Conservation (phyloP, 192 early-diverging fungal species). For the Rhizophagus prolifer region DNA sequence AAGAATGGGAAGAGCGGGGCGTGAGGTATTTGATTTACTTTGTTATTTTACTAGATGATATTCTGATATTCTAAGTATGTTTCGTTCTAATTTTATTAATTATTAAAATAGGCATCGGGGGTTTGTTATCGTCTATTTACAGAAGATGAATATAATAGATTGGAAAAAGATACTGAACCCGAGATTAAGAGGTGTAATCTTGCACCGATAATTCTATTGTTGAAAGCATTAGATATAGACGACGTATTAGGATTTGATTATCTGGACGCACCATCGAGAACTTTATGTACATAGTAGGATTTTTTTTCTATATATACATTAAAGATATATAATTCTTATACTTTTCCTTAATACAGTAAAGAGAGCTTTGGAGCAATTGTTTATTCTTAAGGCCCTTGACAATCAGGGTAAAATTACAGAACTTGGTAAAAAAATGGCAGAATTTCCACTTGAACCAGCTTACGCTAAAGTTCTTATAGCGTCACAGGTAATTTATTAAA, state of each 20-base stretch:
- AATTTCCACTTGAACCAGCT: constrained; percentile 89
- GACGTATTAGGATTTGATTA: constrained; percentile 93
- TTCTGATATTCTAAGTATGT: constrained; percentile 6
- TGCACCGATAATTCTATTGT: constrained; percentile 75
- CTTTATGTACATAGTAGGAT: constrained; percentile 44
- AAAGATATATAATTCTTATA: background rate
- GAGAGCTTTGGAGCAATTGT: constrained; percentile 85
- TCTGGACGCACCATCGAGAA: constrained; percentile 86
- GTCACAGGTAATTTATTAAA: constrained; percentile 55
- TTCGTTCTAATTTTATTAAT: background rate
- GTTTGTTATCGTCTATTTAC: constrained; percentile 92
- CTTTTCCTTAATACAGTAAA: constrained; percentile 46
- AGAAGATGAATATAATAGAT: constrained; percentile 69
- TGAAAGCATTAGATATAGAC: constrained; percentile 91
- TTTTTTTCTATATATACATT: background rate
- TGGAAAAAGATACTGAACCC: constrained; percentile 81
- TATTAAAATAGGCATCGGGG: constrained; percentile 65
- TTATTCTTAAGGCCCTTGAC: constrained; percentile 83
- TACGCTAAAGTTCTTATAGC: constrained; percentile 87
- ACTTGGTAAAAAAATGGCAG: constrained; percentile 80
- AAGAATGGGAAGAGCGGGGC: constrained; percentile 91
- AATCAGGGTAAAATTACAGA: constrained; percentile 76
- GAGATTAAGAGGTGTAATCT: constrained; percentile 96
- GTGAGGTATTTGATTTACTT: constrained; percentile 59
- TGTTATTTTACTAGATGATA: background rate